phyloP scores from a whole-genome alignment of 345 rosid species.

The Salix arbutifolia region DNA sequence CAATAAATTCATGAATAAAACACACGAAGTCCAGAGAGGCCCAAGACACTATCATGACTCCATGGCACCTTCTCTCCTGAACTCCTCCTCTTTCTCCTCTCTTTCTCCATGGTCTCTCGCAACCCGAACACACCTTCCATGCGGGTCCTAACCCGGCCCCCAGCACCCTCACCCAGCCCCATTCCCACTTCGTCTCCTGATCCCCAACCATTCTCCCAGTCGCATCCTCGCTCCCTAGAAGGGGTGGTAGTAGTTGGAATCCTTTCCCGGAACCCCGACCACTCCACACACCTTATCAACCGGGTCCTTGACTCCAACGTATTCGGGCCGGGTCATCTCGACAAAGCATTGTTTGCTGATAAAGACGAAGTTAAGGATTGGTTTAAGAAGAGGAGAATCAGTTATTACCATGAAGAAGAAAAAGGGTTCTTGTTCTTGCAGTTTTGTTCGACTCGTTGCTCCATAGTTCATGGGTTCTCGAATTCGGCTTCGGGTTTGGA shows the following conservation, averaged over 20 bases:
- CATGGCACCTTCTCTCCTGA: background rate
- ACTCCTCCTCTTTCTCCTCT: background rate
- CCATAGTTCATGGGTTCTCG: slow-evolving; percentile 27
- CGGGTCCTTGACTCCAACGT: slow-evolving; percentile 52
- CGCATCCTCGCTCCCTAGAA: slow-evolving; percentile 29
- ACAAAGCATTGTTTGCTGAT: slow-evolving; percentile 32
- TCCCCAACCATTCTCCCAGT: slow-evolving; percentile 16
- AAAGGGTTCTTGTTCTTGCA: slow-evolving; percentile 63
- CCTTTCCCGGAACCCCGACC: slow-evolving; percentile 48
- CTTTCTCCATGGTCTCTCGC: slow-evolving; percentile 40
- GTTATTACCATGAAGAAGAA: slow-evolving; percentile 61
- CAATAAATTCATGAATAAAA: too few relatives aligned
- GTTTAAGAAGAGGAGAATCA: slow-evolving; percentile 59
- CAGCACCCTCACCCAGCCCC: slow-evolving; percentile 19
- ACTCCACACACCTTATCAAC: slow-evolving; percentile 61
- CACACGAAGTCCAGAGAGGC: background rate
- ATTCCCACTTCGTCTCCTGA: slow-evolving; percentile 22
- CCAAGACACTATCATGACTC: background rate
- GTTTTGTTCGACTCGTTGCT: slow-evolving; percentile 56
- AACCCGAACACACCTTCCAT: slow-evolving; percentile 33
- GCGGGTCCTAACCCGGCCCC: slow-evolving; percentile 74
- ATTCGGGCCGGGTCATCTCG: slow-evolving; percentile 62
- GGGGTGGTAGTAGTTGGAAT: slow-evolving; percentile 76
- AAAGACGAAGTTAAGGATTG: slow-evolving; percentile 50
- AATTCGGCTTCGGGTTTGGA: slow-evolving; percentile 38